A percentile compares a stretch with the other conserved stretches of the same genome.
phyloP scores from a whole-genome alignment of 768 basidiomycete species.

The Auriscalpium orientale region DNA sequence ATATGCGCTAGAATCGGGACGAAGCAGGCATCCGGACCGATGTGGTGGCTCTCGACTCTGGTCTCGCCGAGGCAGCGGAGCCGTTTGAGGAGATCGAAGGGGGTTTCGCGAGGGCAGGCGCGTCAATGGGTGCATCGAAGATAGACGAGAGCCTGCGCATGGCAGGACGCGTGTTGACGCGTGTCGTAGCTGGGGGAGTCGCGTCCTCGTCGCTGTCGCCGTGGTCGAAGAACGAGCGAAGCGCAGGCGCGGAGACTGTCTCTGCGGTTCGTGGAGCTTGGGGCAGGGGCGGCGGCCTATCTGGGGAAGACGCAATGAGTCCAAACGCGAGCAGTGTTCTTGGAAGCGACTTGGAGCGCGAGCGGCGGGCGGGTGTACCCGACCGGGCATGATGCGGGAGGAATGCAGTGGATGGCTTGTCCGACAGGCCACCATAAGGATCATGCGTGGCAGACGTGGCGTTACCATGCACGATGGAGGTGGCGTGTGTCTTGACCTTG shows the following conservation, averaged over 20 bases:
- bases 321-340: not conserved
- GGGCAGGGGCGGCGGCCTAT: not conserved
- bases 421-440: not conserved
- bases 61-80: not conserved
- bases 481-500: constrained; percentile 2
- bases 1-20: too few species aligned
- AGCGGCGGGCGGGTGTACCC: not conserved
- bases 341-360: constrained; percentile 1
- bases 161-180: not conserved
- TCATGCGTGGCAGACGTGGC: not conserved
- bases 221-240: not conserved
- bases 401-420: not conserved
- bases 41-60: too few species aligned
- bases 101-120: not conserved
- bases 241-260: not conserved
- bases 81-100: not conserved
- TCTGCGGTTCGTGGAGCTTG: not conserved
- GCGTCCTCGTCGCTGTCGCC: not conserved
- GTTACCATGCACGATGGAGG: not conserved
- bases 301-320: not conserved
- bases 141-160: not conserved
- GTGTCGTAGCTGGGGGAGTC: not conserved
- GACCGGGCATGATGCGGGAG: not conserved
- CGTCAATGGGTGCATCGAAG: not conserved
- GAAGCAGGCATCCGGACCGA: too few species aligned